phyloP scores from a whole-genome alignment of 495 filamentous ascomycete genomes.

The Hypoxylon lenormandii region DNA sequence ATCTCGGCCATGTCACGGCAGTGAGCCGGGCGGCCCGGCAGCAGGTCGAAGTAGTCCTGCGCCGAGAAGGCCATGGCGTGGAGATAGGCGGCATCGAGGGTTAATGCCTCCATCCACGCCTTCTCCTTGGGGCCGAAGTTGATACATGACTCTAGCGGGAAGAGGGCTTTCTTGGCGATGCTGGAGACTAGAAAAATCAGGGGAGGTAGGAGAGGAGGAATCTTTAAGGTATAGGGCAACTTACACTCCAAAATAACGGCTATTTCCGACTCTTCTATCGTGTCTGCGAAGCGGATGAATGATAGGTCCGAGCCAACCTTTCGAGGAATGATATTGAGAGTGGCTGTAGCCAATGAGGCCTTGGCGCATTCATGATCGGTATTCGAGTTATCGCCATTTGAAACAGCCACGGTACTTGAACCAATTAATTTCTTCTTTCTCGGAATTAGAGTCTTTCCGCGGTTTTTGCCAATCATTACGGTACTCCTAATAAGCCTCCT shows the following conservation, averaged over 20 bases:
- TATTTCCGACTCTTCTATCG: constrained; percentile 14
- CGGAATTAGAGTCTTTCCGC: constrained; percentile 24
- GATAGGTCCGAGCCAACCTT: constrained; percentile 44
- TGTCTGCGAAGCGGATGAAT: constrained; percentile 49
- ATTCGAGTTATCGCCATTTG: background rate
- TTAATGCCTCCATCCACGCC: constrained; percentile 53
- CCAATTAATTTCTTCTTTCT: constrained; percentile 10
- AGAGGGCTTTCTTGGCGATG: constrained; percentile 55
- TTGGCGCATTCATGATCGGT: background rate
- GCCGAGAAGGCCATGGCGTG: constrained; percentile 55
- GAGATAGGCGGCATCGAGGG: constrained; percentile 54
- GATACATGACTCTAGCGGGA: constrained; percentile 56
- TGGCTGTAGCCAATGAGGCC: background rate
- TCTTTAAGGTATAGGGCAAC: constrained; percentile 15
- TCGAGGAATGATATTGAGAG: constrained; percentile 10
- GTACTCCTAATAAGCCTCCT: constrained; percentile 61
- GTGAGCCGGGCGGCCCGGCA: constrained; percentile 5
- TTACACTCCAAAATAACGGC: constrained; percentile 39
- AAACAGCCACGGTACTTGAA: background rate
- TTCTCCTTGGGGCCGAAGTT: constrained; percentile 48
- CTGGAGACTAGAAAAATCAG: constrained; percentile 51
- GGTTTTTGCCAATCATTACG: constrained; percentile 66
- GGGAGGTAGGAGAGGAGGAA: constrained; percentile 24
- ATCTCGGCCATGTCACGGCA: too few species aligned
- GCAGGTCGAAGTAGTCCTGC: constrained; percentile 50